Conservation (phyloP, 129 eudicot genomes). For the Heracleum sosnowskyi region DNA sequence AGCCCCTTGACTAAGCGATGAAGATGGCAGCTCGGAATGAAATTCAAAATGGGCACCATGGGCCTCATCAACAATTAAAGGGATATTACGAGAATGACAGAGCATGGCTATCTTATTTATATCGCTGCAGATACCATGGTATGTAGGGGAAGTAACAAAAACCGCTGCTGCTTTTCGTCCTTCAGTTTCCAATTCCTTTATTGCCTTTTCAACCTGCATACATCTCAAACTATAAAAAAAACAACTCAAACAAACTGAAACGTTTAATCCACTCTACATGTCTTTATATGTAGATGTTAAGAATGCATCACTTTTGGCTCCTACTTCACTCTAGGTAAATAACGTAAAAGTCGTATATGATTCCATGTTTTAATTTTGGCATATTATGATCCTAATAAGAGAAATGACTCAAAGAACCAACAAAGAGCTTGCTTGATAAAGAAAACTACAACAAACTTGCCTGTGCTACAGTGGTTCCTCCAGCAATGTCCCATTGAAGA, state of each 20-base stretch:
- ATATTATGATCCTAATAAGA: neutral
- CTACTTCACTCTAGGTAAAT: neutral
- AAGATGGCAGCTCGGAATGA: slow-evolving; percentile 55
- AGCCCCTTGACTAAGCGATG: slow-evolving; percentile 76
- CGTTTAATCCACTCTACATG: neutral
- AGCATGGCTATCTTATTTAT: slow-evolving; percentile 39
- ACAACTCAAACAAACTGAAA: neutral
- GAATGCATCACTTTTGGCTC: neutral
- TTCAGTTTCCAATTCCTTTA: slow-evolving; percentile 46
- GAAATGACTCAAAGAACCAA: neutral
- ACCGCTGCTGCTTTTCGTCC: slow-evolving; percentile 74
- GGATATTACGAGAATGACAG: slow-evolving; percentile 51
- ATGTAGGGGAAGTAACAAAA: slow-evolving; percentile 67
- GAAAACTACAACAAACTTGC: slow-evolving; percentile 28
- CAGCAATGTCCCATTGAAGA: slow-evolving; percentile 60
- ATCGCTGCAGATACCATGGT: slow-evolving; percentile 80
- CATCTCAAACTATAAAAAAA: neutral
- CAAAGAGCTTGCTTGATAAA: neutral
- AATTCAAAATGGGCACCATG: slow-evolving; percentile 93
- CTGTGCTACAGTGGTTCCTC: slow-evolving; percentile 54
- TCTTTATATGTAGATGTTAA: neutral
- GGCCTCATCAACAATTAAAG: slow-evolving; percentile 81
- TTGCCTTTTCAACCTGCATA: slow-evolving; percentile 57
- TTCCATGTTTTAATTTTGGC: neutral
- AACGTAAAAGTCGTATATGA: neutral